Base-by-base conservation (phyloP, 371 early-diverging fungal species). In the Basidiobolus meristosporus region DNA sequence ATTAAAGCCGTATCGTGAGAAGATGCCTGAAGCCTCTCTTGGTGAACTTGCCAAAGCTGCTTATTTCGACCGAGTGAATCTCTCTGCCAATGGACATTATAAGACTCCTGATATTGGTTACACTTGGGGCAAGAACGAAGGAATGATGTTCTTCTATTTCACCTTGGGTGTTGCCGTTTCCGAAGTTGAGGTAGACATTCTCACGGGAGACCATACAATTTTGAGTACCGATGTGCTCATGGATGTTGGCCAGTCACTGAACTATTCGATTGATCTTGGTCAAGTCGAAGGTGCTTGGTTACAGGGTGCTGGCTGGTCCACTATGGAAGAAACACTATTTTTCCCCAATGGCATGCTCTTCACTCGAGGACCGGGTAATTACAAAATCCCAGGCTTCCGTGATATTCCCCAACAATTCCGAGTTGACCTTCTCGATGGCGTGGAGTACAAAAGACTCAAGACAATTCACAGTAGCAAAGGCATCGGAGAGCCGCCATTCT, bases 401-500 rank as follows among this genome's bases (percentile, higher is more conserved):
- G 80, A 79, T 51, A 73, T 78, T 40, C 82, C 85, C 7, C 64
- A 67, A 17, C 74, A 78, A 44, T 73, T 84, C 52, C 62, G 72
- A 30, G 59, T 84, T 19, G 48, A 57, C 11, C 61, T 82, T 36
- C 56, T 79, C 34, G 58, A 66, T 47, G 70, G 65, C 23, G 63
- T 62, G 1, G 50, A 60, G 7, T 71, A 79, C 50, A 55, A 53
- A 2, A 42, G 52, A 22, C 56, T 63, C 15, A 63, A 73, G 41
- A 77, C 82, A 14, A 65, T 84, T 32, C 74, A 70, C 51, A 68
- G 72, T 35, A 70, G 70, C 38, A 84, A 84, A 62, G 85, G 77
- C 35, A 68, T 84, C 17, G 85, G 85, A 7, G 85, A 84, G 51
- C 85, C 82, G 18, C 85, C 85, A 23, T 49, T 84, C 40, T 81